These are phyloP conservation scores for Pythium pyrilobum DNA, from an alignment of 352 stramenopile species.

Conservation along the genomic window DNA sequence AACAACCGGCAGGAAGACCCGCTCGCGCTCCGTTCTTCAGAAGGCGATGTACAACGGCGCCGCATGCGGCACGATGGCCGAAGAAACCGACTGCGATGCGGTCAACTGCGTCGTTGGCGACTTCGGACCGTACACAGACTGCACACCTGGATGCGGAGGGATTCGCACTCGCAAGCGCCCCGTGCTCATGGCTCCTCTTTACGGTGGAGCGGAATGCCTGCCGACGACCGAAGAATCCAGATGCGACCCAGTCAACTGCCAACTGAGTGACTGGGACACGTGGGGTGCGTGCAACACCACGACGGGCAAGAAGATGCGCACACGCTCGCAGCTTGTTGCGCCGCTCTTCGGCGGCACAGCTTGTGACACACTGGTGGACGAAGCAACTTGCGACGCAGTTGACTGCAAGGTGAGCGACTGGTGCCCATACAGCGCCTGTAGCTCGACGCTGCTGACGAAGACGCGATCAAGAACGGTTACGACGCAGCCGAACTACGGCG, in stretches of 20 bases:
- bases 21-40: constrained; percentile 26
- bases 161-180: constrained; percentile 27
- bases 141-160: constrained; percentile 20
- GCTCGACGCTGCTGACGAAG: constrained; percentile 35
- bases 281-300: constrained; percentile 31
- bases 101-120: constrained; percentile 30
- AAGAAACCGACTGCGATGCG: constrained; percentile 33
- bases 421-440: constrained; percentile 35
- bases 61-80: constrained; percentile 27
- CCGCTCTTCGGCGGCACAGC: constrained; percentile 40
- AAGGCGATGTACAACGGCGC: constrained; percentile 31
- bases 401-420: constrained; percentile 31
- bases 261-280: constrained; percentile 38
- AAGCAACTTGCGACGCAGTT: constrained; percentile 33
- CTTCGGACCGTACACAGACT: constrained; percentile 38
- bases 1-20: constrained; percentile 27
- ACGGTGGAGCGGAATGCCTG: constrained; percentile 29
- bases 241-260: constrained; percentile 47
- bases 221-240: constrained; percentile 17
- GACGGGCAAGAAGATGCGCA: constrained; percentile 27
- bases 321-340: constrained; percentile 22
- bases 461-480: constrained; percentile 34
- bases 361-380: constrained; percentile 32
- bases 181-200: constrained; percentile 24
- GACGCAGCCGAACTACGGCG: constrained; percentile 30